Evolutionary conservation across 106 monocot species (phyloP).

Genomic region (Posidonia australis): DNA sequence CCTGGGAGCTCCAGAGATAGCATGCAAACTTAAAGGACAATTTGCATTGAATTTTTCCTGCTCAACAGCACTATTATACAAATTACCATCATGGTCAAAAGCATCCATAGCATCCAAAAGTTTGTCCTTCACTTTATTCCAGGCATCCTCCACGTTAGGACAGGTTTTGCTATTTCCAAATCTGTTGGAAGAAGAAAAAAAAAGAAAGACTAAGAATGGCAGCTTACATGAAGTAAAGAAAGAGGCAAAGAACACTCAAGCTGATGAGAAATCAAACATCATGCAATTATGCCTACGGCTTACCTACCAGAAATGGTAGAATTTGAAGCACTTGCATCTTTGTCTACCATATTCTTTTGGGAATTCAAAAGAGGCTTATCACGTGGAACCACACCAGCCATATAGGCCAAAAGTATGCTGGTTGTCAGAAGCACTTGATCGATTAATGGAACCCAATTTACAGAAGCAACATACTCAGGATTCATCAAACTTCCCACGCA

Average conservation of each 20-base stretch:
- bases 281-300: slow-evolving; percentile 29
- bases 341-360: slow-evolving; percentile 6
- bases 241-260: not conserved
- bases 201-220: too few species aligned
- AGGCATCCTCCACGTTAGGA: slow-evolving; percentile 20
- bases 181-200: slow-evolving; percentile 22
- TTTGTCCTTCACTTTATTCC: slow-evolving; percentile 47
- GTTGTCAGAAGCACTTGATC: slow-evolving; percentile 63
- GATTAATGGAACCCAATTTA: slow-evolving; percentile 33
- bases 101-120: slow-evolving; percentile 44
- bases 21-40: slow-evolving; percentile 45
- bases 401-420: slow-evolving; percentile 62
- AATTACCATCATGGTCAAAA: slow-evolving; percentile 13
- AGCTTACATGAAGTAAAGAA: not conserved
- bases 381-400: slow-evolving; percentile 59
- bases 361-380: slow-evolving; percentile 9
- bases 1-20: slow-evolving; percentile 50
- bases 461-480: slow-evolving; percentile 28
- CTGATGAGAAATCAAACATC: slow-evolving; percentile 1
- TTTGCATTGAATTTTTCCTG: slow-evolving; percentile 20
- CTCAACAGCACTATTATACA: slow-evolving; percentile 7
- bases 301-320: slow-evolving; percentile 59
- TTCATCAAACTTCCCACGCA: slow-evolving; percentile 29
- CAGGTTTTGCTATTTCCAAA: slow-evolving; percentile 2
- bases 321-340: slow-evolving; percentile 8